phyloP scores from a whole-genome alignment of 768 basidiomycete genomes.

The Mrakia frigida region DNA sequence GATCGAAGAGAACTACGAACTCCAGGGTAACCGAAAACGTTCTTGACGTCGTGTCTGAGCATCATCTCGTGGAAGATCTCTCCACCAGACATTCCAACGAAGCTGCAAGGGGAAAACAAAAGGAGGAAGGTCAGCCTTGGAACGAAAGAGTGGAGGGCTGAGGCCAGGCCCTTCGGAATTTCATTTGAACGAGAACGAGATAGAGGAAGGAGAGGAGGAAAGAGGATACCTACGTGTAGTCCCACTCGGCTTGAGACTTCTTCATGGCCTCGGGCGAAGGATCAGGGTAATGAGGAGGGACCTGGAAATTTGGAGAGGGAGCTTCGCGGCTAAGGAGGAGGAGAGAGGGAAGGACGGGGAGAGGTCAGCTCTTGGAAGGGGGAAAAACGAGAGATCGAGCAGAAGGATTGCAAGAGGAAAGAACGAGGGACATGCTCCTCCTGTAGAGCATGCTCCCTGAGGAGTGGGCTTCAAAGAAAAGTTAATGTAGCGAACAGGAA shows the following conservation, averaged over 20 bases:
- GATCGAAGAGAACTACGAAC: conserved; percentile 26
- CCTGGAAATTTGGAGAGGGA: conserved; percentile 31
- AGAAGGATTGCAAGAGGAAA: background rate
- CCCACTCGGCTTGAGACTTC: conserved; percentile 27
- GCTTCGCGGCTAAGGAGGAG: background rate
- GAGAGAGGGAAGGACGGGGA: background rate
- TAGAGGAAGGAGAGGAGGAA: background rate
- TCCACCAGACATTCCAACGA: conserved; percentile 90
- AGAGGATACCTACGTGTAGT: conserved; percentile 23
- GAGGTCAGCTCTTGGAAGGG: background rate
- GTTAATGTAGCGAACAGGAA: background rate
- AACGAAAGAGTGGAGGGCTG: no score
- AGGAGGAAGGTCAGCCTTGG: background rate
- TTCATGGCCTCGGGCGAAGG: conserved; percentile 15
- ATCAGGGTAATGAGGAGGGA: conserved; percentile 8
- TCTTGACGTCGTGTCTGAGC: conserved; percentile 91
- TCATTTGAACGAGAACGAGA: background rate
- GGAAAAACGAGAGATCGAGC: background rate
- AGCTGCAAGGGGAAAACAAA: conserved; percentile 41
- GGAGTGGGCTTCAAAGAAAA: background rate
- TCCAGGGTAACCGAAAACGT: conserved; percentile 96
- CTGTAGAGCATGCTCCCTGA: background rate
- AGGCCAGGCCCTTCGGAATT: no score
- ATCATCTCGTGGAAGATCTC: conserved; percentile 99
- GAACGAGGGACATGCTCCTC: background rate